A percentile compares a stretch with the other conserved stretches of the same genome.
Conservation (phyloP, 2,329 filamentous ascomycete species). For the Aureobasidium subglaciale region DNA sequence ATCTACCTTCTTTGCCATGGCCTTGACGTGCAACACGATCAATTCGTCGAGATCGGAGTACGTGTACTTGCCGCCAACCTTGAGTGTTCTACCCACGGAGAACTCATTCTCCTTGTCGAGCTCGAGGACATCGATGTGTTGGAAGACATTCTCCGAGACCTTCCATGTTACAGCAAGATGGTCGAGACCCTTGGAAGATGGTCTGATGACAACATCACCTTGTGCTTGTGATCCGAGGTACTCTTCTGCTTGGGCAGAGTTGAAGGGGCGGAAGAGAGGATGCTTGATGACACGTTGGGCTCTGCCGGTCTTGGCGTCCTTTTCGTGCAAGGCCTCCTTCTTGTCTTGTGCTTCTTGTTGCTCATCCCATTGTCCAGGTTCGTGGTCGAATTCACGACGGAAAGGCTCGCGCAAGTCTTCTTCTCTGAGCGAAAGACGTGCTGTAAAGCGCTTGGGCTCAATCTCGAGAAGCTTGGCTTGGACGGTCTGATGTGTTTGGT, state of each 20-base stretch:
- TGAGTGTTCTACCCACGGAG: slow-evolving; percentile 77
- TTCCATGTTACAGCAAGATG: slow-evolving; percentile 98
- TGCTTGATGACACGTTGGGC: slow-evolving; percentile 96
- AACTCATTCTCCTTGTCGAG: slow-evolving; percentile 97
- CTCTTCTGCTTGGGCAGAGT: slow-evolving; percentile 85
- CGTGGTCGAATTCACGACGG: slow-evolving; percentile 61
- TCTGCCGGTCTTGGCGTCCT: slow-evolving; percentile 76
- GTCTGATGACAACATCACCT: slow-evolving; percentile 90
- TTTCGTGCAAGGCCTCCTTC: slow-evolving; percentile 74
- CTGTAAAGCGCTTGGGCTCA: slow-evolving; percentile 77
- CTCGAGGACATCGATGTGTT: slow-evolving; percentile 95
- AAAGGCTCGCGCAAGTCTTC: slow-evolving; percentile 69
- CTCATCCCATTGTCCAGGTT: slow-evolving; percentile 75
- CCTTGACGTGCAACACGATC: slow-evolving; percentile 94
- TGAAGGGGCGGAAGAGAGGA: slow-evolving; percentile 90
- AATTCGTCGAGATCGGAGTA: slow-evolving; percentile 96
- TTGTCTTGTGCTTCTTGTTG: slow-evolving; percentile 61
- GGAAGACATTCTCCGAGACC: slow-evolving; percentile 89
- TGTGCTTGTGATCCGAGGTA: slow-evolving; percentile 78
- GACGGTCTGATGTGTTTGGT: slow-evolving; percentile 72
- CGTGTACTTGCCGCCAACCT: slow-evolving; percentile 79
- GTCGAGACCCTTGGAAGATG: slow-evolving; percentile 90
- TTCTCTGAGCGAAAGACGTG: slow-evolving; percentile 78
- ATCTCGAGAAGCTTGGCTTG: slow-evolving; percentile 83
- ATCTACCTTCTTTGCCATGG: slow-evolving; percentile 95